Percentiles rank a stretch among this genome's conserved stretches.
Evolutionary conservation across 495 filamentous ascomycete genomes (phyloP).

Genomic region (Aspergillus bertholletiae): DNA sequence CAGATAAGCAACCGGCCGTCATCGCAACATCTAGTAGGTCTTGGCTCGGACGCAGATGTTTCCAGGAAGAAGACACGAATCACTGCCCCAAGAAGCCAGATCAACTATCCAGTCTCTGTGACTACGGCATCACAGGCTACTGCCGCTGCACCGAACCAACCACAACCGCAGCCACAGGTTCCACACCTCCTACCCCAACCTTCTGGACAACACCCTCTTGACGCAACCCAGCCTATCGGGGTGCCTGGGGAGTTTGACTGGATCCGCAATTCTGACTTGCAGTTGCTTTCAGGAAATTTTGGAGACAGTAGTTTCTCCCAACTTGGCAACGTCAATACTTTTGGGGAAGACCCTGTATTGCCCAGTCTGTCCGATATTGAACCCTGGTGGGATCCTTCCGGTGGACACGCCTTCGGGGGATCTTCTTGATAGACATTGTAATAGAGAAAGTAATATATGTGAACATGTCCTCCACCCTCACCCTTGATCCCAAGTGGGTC

Average conservation of each 20-base stretch:
- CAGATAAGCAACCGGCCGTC: constrained; percentile 24
- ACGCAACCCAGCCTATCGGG: constrained; percentile 10
- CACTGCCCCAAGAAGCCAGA: constrained; percentile 3
- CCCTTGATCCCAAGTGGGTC: too few species aligned
- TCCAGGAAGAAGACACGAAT: constrained; percentile 32
- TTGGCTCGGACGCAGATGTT: constrained; percentile 5
- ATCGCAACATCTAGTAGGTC: constrained; percentile 5
- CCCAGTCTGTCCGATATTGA: constrained; percentile 37
- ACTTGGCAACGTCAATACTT: constrained; percentile 14
- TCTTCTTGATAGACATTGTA: constrained; percentile 7
- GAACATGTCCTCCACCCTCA: too few species aligned
- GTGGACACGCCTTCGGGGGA: constrained; percentile 16
- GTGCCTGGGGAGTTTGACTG: constrained; percentile 29
- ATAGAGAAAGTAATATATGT: not conserved
- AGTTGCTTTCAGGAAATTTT: constrained; percentile 27
- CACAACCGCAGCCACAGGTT: constrained; percentile 6
- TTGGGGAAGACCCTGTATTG: constrained; percentile 23
- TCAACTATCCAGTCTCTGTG: constrained; percentile 2
- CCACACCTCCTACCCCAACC: too few species aligned
- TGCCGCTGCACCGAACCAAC: constrained; percentile 4
- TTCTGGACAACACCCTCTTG: not conserved
- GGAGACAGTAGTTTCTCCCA: constrained; percentile 12
- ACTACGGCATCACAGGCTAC: not conserved
- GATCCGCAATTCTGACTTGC: constrained; percentile 31
- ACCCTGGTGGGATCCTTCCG: constrained; percentile 38